Base-by-base conservation (phyloP, 768 basidiomycete genomes). In the Cyclocybe aegerita region DNA sequence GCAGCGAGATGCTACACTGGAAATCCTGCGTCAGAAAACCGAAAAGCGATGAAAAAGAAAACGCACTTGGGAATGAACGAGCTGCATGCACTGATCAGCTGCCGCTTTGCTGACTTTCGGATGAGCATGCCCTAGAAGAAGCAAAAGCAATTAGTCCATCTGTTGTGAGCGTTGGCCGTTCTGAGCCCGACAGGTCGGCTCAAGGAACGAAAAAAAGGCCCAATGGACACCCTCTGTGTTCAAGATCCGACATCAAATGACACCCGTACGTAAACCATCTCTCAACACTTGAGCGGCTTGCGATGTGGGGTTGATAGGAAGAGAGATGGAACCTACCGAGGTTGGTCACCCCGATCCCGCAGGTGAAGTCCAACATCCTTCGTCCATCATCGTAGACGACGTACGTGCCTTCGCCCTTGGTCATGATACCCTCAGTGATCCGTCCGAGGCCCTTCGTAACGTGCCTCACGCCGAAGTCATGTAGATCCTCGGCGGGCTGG, bases 1-100 rank as follows among this genome's bases (percentile, higher is more conserved):
- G 85, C 74, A 91, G 88, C 4, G 86, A 88, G 60, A 97, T 92
- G 72, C 89, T 90, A 68, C 90, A 90, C 90, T 95, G 60, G 11
- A 44, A 4, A 17, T 29, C 15, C 7, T 39, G 9, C 9, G 9
- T 9, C n/a, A 9, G 29, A n/a, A 32, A 32, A 7, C 10, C 16
- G 30, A n/a, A 49, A 35, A 17, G n/a, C 37, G 9, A 17, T 23
- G 16, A 43, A 30, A 48, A 40, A 4, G 29, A 37, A n/a, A 4
- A 53, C 69, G 43, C 59, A 91, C 90, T 71, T 92, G 90, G 31
- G 73, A 82, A 55, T 93, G 90, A 4, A 92, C 88, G 42, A 92
- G 74, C 30, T 79, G 80, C 74, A 85, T 78, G 64, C 89, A 91
- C 64, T 97, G 93, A 42, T 90, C 81, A n/a, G 90, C 90, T 0